Conservation (phyloP, 208 protist species). For the Lotmaria passim region DNA sequence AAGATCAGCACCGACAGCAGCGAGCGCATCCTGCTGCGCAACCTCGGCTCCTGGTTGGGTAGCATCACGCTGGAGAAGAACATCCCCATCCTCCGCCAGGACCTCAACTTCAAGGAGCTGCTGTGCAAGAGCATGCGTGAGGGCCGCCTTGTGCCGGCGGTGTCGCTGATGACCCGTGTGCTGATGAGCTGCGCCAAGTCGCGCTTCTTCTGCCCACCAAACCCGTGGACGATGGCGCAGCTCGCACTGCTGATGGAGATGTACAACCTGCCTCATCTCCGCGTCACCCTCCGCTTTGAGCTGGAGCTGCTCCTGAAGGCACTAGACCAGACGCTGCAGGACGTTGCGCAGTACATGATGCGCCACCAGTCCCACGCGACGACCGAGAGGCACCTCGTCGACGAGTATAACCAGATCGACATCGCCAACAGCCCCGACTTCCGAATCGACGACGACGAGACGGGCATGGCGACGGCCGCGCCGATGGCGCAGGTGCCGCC, state of each 20-base stretch:
- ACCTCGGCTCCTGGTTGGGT: constrained; percentile 98
- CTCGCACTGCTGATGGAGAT: constrained; percentile 95
- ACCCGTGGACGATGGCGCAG: constrained; percentile 98
- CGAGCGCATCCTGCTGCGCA: constrained; percentile 97
- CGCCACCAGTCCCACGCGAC: constrained; percentile 42
- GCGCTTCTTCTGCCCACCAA: constrained; percentile 96
- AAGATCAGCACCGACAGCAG: constrained; percentile 91
- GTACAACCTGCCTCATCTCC: constrained; percentile 95
- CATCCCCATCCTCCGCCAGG: constrained; percentile 95
- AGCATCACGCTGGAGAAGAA: constrained; percentile 97
- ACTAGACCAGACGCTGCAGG: constrained; percentile 66
- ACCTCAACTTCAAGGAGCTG: constrained; percentile 96
- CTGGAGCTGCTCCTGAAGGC: constrained; percentile 90
- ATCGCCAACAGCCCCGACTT: constrained; percentile 81
- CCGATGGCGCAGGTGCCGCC: constrained; percentile 22
- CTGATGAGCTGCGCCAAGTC: constrained; percentile 87
- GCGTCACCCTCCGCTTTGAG: constrained; percentile 98
- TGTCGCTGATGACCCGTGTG: constrained; percentile 97
- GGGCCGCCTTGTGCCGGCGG: constrained; percentile 94
- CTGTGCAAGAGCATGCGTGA: constrained; percentile 95
- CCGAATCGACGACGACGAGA: constrained; percentile 61
- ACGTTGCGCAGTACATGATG: constrained; percentile 61
- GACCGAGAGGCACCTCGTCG: constrained; percentile 47
- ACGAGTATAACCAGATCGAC: constrained; percentile 75
- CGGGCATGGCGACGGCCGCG: constrained; percentile 16